These are phyloP conservation scores for Gossypium arboreum DNA, from an alignment of 345 rosid species.

Conservation along the genomic window DNA sequence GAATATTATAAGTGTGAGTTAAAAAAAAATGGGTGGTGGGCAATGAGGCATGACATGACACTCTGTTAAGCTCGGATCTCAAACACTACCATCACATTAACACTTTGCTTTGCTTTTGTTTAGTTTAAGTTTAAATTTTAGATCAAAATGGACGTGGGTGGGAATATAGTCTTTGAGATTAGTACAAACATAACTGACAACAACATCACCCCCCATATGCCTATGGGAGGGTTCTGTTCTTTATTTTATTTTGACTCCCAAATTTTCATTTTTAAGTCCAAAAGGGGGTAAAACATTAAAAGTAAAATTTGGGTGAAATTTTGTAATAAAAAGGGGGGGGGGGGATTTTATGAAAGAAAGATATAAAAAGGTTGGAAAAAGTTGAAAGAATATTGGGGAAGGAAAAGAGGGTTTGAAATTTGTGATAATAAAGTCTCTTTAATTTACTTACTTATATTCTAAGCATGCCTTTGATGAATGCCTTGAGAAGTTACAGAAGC, in stretches of 20 bases:
- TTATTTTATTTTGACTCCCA: background rate
- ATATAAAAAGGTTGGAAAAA: background rate
- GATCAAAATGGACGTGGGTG: background rate
- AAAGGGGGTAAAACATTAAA: slow-evolving; percentile 19
- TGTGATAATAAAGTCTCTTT: slow-evolving; percentile 48
- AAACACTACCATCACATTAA: slow-evolving; percentile 14
- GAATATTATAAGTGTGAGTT: background rate
- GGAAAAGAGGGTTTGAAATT: slow-evolving; percentile 40
- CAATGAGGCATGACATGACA: slow-evolving; percentile 25
- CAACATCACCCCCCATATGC: slow-evolving; percentile 18
- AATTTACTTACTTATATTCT: slow-evolving; percentile 16
- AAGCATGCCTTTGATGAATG: slow-evolving; percentile 23
- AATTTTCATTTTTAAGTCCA: slow-evolving; percentile 21
- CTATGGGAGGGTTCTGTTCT: slow-evolving; percentile 14
- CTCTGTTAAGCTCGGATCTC: slow-evolving; percentile 56
- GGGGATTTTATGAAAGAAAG: slow-evolving; percentile 3
- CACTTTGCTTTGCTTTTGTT: too few relatives aligned
- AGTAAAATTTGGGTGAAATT: slow-evolving; percentile 1
- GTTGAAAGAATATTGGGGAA: slow-evolving; percentile 19
- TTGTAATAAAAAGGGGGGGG: background rate
- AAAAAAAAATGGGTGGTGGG: slow-evolving; percentile 27
- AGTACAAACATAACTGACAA: slow-evolving; percentile 7
- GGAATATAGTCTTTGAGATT: slow-evolving; percentile 24
- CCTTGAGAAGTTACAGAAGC: slow-evolving; percentile 16
- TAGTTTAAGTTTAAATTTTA: too few relatives aligned